Conservation (phyloP, 805 yeast species). For the Cyberlindnera xishuangbannaensis region DNA sequence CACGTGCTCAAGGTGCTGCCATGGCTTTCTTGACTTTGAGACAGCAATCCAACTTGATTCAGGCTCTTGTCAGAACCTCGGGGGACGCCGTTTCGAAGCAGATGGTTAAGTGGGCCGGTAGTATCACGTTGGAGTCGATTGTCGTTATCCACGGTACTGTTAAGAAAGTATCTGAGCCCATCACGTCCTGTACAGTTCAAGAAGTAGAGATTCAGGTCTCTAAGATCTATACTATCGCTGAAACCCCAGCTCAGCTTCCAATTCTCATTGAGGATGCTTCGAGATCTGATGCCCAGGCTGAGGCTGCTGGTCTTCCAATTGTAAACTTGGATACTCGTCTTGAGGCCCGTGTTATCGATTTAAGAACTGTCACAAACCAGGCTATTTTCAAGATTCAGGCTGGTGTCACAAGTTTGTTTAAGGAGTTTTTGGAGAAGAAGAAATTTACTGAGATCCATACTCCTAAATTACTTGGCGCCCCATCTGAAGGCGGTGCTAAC, state of each 20-base stretch:
- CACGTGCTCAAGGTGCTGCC: slow-evolving; percentile 95
- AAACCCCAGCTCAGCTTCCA: slow-evolving; percentile 90
- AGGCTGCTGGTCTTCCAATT: slow-evolving; percentile 83
- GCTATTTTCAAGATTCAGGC: slow-evolving; percentile 93
- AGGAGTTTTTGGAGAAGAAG: slow-evolving; percentile 69
- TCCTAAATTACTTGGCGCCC: slow-evolving; percentile 91
- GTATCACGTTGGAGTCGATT: slow-evolving; percentile 82
- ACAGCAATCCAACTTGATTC: slow-evolving; percentile 80
- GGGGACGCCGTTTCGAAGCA: slow-evolving; percentile 78
- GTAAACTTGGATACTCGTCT: slow-evolving; percentile 95
- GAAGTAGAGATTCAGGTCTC: slow-evolving; percentile 78
- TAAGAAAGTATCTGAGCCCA: slow-evolving; percentile 75
- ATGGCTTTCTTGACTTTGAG: slow-evolving; percentile 87
- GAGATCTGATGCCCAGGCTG: slow-evolving; percentile 92
- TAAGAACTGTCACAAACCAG: slow-evolving; percentile 95
- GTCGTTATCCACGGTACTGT: slow-evolving; percentile 87
- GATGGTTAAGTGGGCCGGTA: slow-evolving; percentile 94
- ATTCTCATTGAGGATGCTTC: slow-evolving; percentile 94
- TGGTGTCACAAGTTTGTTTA: slow-evolving; percentile 82
- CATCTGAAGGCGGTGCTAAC: slow-evolving; percentile 97
- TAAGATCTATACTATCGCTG: slow-evolving; percentile 71
- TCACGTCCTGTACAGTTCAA: slow-evolving; percentile 88
- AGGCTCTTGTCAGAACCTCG: slow-evolving; percentile 76
- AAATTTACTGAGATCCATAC: slow-evolving; percentile 91
- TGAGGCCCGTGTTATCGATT: slow-evolving; percentile 91